Base-by-base conservation (phyloP, 1,284 basidiomycete species). In the Peniophora sp. region DNA sequence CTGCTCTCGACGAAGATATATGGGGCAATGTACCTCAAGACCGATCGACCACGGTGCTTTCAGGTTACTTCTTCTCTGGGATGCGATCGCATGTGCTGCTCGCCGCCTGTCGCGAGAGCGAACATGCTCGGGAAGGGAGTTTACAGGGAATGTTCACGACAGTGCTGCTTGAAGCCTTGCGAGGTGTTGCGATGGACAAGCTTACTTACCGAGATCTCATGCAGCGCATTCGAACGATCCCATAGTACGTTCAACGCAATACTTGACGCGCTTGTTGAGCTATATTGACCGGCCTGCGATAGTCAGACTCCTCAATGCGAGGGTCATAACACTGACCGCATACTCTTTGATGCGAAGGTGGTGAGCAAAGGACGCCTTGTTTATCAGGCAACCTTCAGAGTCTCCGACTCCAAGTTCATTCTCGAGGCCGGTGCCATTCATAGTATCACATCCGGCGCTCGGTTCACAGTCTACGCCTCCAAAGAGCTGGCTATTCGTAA, bases 41-140 rank as follows among this genome's bases (percentile, higher is more conserved):
- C 20, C 44, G 44, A 9, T 10, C 10, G 11, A 17, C n/a, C n/a
- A 19, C 3, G 38, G 8, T 41, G 12, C 57, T 25, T 47, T 51
- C 6, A 19, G 34, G 2, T 51, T n/a, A 35, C 6, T 54, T 51
- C 23, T n/a, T 45, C 6, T 58, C 57, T 47, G 59, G 57, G 32
- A 53, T 61, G 36, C 58, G 58, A 2, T 61, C 59, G 17, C 59
- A 61, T 50, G 54, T 59, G 2, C 53, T 60, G 6, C 45, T 60
- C 32, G 55, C 60, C 2, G 60, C 60, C 14, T 61, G 59, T 32
- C 50, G n/a, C 17, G 22, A 48, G n/a, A 39, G 27, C 8, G 55
- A 61, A 39, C 10, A 16, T 3, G 59, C 59, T 3, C 32, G 23
- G 19, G 59, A 61, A 38, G 14, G 45, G 10, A 51, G 52, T 16